Conservation (phyloP, 1,284 basidiomycete genomes). For the Entoloma clypeatum region DNA sequence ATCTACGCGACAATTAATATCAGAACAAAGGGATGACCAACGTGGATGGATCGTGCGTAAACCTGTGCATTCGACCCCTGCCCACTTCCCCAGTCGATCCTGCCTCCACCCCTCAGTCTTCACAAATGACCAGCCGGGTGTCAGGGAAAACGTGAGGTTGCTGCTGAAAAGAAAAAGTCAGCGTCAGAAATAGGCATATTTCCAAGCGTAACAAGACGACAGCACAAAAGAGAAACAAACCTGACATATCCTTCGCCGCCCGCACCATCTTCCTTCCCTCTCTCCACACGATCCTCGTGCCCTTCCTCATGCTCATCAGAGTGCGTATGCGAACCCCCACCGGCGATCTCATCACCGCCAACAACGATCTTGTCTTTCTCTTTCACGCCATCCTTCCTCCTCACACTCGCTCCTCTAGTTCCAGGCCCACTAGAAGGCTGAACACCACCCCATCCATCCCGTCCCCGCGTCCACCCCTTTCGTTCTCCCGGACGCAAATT, state of each 20-base stretch:
- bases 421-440: conserved; percentile 22
- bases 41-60: conserved; percentile 16
- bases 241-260: conserved; percentile 59
- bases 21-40: conserved; percentile 4
- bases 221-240: conserved; percentile 39
- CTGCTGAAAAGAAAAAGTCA: conserved; percentile 42
- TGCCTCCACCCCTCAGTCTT: conserved; percentile 72
- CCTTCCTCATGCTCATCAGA: neutral
- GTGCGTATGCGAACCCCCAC: conserved; percentile 15
- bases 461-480: conserved; percentile 62
- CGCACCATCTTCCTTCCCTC: conserved; percentile 4
- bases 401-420: neutral
- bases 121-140: conserved; percentile 66
- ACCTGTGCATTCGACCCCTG: conserved; percentile 46
- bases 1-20: neutral
- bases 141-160: conserved; percentile 71
- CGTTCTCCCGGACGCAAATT: conserved; percentile 55
- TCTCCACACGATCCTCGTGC: conserved; percentile 6
- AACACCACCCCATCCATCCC: conserved; percentile 70
- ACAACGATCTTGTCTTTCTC: conserved; percentile 6
- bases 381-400: neutral
- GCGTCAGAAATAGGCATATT: no score
- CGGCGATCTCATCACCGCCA: neutral
- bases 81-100: conserved; percentile 58
- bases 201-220: neutral